Conservation (phyloP, 225 moss, liverwort and hornwort genomes). For the Sphagnum contortum region DNA sequence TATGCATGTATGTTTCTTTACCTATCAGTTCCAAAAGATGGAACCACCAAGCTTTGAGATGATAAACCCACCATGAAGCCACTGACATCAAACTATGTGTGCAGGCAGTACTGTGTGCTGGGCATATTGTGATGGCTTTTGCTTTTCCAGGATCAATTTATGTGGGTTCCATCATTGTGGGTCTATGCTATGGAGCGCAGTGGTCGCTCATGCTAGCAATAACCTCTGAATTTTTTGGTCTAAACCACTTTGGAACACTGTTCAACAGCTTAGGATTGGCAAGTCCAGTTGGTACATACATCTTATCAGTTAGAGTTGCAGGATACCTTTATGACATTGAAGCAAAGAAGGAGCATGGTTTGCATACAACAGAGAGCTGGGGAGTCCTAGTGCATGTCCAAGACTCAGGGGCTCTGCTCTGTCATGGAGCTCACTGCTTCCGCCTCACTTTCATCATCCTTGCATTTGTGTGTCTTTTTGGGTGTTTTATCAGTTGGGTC, state of each 20-base stretch:
- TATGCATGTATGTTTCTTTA: no score
- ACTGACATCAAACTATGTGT: background rate
- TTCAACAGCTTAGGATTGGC: constrained; percentile 58
- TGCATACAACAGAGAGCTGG: background rate
- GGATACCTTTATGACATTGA: constrained; percentile 56
- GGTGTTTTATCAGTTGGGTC: constrained; percentile 30
- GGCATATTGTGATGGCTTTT: constrained; percentile 41
- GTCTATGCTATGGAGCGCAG: constrained; percentile 66
- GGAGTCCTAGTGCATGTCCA: constrained; percentile 4
- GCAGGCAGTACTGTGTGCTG: constrained; percentile 48
- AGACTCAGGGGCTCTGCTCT: constrained; percentile 22
- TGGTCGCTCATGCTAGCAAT: constrained; percentile 80
- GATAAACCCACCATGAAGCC: no score
- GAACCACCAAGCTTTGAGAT: no score
- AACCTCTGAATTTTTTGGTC: constrained; percentile 61
- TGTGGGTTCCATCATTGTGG: constrained; percentile 37
- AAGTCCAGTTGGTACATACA: constrained; percentile 48
- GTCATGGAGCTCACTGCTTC: constrained; percentile 62
- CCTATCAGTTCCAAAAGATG: no score
- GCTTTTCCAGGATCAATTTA: constrained; percentile 43
- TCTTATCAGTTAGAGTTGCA: constrained; percentile 50
- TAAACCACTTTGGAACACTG: constrained; percentile 46
- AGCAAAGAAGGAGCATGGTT: constrained; percentile 20
- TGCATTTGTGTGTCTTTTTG: constrained; percentile 40
- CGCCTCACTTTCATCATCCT: constrained; percentile 58